Conservation (phyloP, 83 land plant genomes). For the Thuja plicata region DNA sequence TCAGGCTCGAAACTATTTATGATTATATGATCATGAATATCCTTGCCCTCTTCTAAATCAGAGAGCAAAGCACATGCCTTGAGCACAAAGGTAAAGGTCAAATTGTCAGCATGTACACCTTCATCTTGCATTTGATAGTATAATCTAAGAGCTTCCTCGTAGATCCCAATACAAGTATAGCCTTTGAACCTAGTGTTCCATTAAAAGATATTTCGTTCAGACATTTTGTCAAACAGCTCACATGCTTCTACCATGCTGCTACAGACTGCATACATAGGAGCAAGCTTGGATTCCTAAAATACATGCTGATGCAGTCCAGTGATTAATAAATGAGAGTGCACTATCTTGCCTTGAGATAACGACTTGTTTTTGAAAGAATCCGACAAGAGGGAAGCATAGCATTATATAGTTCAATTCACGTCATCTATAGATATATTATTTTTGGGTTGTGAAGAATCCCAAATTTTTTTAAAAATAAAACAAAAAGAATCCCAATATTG, state of each 20-base stretch:
- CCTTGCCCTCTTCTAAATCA: slow-evolving; percentile 21
- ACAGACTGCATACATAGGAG: slow-evolving; percentile 23
- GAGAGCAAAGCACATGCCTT: no score
- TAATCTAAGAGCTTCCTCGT: no score
- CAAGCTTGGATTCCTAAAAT: slow-evolving; percentile 15
- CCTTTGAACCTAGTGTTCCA: slow-evolving; percentile 29
- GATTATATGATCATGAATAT: slow-evolving; percentile 25
- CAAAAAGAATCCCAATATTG: no score
- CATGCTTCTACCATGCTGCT: slow-evolving; percentile 23
- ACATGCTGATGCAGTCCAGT: background rate
- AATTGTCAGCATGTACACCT: no score
- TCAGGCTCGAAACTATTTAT: slow-evolving; percentile 22
- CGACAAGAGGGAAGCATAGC: background rate
- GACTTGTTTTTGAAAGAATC: background rate
- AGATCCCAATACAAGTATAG: no score
- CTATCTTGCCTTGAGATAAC: background rate
- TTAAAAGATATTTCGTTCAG: slow-evolving; percentile 11
- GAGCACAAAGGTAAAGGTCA: no score
- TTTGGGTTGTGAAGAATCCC: background rate
- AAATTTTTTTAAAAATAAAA: no score
- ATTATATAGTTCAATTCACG: background rate
- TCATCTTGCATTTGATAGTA: no score
- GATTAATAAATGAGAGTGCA: background rate
- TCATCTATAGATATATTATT: background rate
- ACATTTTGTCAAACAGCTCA: slow-evolving; percentile 40